A percentile compares a stretch with the other conserved stretches of the same genome.
Evolutionary conservation across 2,329 filamentous ascomycete species (phyloP).

Genomic region (Tympanopsis confertula): DNA sequence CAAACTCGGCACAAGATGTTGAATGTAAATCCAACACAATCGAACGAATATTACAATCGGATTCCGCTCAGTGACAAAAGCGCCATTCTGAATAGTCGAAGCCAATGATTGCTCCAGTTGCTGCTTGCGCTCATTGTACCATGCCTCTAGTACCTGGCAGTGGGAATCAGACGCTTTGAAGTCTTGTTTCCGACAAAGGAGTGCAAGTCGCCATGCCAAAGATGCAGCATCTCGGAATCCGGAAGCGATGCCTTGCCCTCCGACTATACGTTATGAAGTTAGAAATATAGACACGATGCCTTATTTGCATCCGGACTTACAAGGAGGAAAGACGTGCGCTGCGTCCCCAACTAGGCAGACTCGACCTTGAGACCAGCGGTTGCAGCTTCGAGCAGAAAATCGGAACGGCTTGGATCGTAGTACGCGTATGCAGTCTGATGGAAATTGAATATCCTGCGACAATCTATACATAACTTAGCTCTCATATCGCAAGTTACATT

Average conservation of each 20-base stretch:
- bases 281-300: too few relatives aligned
- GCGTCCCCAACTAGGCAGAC: constrained; percentile 33
- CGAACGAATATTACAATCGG: neutral
- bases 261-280: constrained; percentile 7
- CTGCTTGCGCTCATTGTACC: constrained; percentile 3
- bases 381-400: constrained; percentile 31
- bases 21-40: neutral
- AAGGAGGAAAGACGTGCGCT: constrained; percentile 39
- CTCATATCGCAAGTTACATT: constrained; percentile 6
- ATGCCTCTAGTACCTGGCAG: neutral
- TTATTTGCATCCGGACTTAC: too few relatives aligned
- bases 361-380: constrained; percentile 28
- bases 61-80: neutral
- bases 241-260: constrained; percentile 21
- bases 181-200: neutral
- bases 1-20: neutral
- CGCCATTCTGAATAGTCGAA: constrained; percentile 4
- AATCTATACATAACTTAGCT: constrained; percentile 17
- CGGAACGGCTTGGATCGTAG: constrained; percentile 30
- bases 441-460: constrained; percentile 18
- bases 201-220: constrained; percentile 18
- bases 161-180: neutral
- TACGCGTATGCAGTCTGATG: constrained; percentile 30
- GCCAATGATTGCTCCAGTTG: constrained; percentile 3
- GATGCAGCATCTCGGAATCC: constrained; percentile 20